These are phyloP conservation scores for Eimeria acervulina DNA, from an alignment of 169 alveolate species.

Conservation along the genomic window DNA sequence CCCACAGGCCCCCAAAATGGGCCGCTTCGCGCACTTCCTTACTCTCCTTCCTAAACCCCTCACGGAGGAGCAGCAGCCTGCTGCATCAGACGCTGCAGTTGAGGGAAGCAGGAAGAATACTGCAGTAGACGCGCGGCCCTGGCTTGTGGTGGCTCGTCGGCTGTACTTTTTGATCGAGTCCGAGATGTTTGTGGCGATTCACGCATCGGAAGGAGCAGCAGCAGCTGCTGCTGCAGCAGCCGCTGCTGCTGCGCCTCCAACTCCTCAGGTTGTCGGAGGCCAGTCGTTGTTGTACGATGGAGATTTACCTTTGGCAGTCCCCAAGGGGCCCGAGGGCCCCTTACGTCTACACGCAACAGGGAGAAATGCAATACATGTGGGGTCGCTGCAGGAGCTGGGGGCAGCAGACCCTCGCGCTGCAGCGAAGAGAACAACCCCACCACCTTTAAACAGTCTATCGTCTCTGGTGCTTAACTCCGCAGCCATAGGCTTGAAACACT, in stretches of 20 bases:
- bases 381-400: slow-evolving; percentile 26
- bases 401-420: neutral
- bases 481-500: neutral
- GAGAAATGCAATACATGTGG: neutral
- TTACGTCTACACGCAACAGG: neutral
- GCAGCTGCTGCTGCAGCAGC: neutral
- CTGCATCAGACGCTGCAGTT: slow-evolving; percentile 7
- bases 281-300: neutral
- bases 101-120: neutral
- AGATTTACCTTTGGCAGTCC: neutral
- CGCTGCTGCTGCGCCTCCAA: too few species aligned
- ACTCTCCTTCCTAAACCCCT: slow-evolving; percentile 15
- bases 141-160: slow-evolving; percentile 11
- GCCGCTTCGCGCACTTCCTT: slow-evolving; percentile 56
- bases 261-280: slow-evolving; percentile 9
- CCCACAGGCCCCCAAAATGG: slow-evolving; percentile 35
- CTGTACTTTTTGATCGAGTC: slow-evolving; percentile 31
- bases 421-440: neutral
- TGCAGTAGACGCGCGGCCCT: slow-evolving; percentile 3
- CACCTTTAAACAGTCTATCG: neutral
- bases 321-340: slow-evolving; percentile 9
- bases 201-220: neutral
- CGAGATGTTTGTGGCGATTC: slow-evolving; percentile 10
- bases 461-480: slow-evolving; percentile 3
- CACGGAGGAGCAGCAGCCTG: neutral